phyloP scores from a whole-genome alignment of 306 rosid species.

The Castanospermum australe region DNA sequence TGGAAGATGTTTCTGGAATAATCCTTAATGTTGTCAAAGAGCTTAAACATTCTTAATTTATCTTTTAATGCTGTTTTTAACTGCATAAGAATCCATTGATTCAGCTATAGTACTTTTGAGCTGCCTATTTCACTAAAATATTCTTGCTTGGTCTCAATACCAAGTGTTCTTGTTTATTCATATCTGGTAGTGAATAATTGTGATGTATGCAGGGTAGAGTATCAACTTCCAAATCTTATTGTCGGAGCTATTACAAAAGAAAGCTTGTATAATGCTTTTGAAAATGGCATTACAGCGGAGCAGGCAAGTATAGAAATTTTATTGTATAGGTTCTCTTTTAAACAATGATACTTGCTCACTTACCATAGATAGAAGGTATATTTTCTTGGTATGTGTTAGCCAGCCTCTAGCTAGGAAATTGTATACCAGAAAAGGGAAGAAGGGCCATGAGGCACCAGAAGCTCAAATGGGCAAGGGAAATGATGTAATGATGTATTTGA shows the following conservation, averaged over 20 bases:
- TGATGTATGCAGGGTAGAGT: constrained; percentile 73
- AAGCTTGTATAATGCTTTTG: constrained; percentile 91
- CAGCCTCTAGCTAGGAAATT: too few species aligned
- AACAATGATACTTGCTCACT: not conserved
- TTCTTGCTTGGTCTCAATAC: constrained; percentile 6
- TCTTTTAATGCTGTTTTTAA: not conserved
- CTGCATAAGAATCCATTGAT: not conserved
- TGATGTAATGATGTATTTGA: too few species aligned
- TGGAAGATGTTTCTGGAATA: not conserved
- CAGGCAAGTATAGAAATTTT: constrained; percentile 51
- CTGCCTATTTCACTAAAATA: constrained; percentile 19
- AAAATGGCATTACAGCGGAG: constrained; percentile 81
- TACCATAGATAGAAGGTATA: not conserved
- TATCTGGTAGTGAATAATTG: constrained; percentile 16
- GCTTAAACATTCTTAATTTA: not conserved
- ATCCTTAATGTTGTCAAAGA: not conserved
- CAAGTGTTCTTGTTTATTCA: constrained; percentile 1
- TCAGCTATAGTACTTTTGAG: not conserved
- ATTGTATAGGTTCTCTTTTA: not conserved
- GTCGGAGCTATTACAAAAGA: constrained; percentile 97
- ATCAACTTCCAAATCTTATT: constrained; percentile 96
- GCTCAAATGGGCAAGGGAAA: too few species aligned
- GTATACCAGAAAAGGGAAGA: too few species aligned
- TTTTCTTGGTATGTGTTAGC: not conserved
- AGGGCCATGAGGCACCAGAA: too few species aligned